Evolutionary conservation across 768 basidiomycete species (phyloP).

Genomic region (Sporobolomyces phaffii): DNA sequence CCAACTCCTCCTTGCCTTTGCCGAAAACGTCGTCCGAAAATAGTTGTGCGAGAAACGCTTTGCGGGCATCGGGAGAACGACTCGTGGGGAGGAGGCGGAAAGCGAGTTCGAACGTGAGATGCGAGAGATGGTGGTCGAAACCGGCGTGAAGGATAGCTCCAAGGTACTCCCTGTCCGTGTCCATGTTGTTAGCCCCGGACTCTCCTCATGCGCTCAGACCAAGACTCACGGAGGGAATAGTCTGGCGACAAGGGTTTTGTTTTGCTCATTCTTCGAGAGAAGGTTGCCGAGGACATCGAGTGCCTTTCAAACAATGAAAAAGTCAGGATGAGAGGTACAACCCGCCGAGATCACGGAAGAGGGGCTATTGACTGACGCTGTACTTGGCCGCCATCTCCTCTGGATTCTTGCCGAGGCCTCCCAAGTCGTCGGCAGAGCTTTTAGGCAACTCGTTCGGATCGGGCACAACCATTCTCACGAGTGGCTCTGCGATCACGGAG

Average conservation of each 20-base stretch:
- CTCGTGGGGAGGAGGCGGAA: conserved; percentile 13
- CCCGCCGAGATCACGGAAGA: background rate
- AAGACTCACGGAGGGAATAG: background rate
- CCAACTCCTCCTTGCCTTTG: background rate
- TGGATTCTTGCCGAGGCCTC: background rate
- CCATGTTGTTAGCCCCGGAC: background rate
- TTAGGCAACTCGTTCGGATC: background rate
- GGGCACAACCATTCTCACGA: background rate
- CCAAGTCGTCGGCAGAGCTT: conserved; percentile 3
- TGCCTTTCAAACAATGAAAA: background rate
- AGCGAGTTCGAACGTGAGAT: background rate
- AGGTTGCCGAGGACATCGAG: conserved; percentile 1
- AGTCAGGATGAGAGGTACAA: background rate
- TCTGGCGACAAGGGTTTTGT: background rate
- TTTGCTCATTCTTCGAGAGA: background rate
- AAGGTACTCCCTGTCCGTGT: background rate
- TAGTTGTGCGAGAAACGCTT: background rate
- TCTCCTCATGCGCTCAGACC: background rate
- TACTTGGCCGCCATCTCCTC: background rate
- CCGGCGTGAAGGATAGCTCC: background rate
- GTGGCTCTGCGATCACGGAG: background rate
- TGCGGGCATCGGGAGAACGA: background rate
- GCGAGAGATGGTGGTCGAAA: conserved; percentile 15
- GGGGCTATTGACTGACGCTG: background rate
- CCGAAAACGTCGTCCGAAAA: background rate